phyloP scores from a whole-genome alignment of 352 stramenopile species.

The Phytophthora chlamydospora region DNA sequence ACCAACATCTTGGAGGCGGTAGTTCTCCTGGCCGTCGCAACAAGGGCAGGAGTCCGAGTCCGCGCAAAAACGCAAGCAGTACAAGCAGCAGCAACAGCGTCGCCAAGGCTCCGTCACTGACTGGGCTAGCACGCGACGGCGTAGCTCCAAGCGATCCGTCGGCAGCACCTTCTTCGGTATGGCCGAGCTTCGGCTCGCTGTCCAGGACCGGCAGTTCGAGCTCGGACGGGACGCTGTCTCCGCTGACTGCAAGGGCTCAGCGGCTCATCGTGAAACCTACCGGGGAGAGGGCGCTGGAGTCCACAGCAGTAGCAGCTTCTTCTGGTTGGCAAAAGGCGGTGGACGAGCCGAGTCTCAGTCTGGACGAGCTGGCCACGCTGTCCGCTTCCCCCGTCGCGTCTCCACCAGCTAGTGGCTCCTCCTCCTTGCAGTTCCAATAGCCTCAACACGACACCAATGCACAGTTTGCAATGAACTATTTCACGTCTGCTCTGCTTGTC shows the following conservation, averaged over 20 bases:
- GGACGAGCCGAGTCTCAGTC: not conserved
- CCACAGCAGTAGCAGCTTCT: constrained; percentile 11
- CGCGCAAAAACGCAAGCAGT: constrained; percentile 20
- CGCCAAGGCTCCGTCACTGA: constrained; percentile 10
- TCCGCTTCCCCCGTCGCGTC: constrained; percentile 12
- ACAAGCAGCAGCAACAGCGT: constrained; percentile 7
- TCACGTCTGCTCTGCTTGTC: constrained; percentile 3
- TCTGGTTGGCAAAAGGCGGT: constrained; percentile 13
- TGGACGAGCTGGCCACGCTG: constrained; percentile 6
- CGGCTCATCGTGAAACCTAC: constrained; percentile 50
- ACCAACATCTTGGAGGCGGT: constrained; percentile 29
- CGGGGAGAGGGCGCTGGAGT: constrained; percentile 19
- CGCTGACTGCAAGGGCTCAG: constrained; percentile 40
- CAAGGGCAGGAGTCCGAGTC: constrained; percentile 36
- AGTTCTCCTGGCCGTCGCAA: constrained; percentile 30
- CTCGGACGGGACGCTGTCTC: constrained; percentile 17
- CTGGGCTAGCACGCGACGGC: not conserved
- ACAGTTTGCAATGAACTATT: not conserved
- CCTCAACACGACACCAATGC: constrained; percentile 3
- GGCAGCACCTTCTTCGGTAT: constrained; percentile 9
- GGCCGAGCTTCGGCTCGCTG: constrained; percentile 21
- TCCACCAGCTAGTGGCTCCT: not conserved
- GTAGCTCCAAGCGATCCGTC: constrained; percentile 5
- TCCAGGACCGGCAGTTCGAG: constrained; percentile 16
- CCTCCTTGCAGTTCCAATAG: constrained; percentile 18